A percentile compares a stretch with the other conserved stretches of the same genome.
These are phyloP conservation scores for Plantago major DNA, from an alignment of 257 asterid species.

Conservation along the genomic window DNA sequence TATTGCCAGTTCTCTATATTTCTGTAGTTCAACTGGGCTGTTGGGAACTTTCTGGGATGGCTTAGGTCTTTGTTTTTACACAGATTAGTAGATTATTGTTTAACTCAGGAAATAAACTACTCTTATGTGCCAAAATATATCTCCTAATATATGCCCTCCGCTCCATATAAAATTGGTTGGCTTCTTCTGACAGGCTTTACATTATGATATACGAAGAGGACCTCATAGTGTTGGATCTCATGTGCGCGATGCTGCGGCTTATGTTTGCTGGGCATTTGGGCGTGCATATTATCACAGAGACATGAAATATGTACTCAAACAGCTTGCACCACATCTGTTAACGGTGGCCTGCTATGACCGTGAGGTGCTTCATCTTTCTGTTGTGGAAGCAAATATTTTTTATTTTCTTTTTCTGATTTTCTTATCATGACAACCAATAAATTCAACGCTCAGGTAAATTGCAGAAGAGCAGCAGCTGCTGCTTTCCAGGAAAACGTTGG, in stretches of 20 bases:
- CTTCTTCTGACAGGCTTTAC: conserved; percentile 60
- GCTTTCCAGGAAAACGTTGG: conserved; percentile 99
- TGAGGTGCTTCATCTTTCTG: conserved; percentile 56
- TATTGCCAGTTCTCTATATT: too few relatives aligned
- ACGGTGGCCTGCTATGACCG: conserved; percentile 96
- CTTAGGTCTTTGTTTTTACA: background rate
- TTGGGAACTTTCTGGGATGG: background rate
- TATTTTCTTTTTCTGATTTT: conserved; percentile 17
- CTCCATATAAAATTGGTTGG: background rate
- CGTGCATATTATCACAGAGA: conserved; percentile 83
- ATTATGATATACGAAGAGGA: conserved; percentile 96
- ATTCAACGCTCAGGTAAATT: conserved; percentile 70
- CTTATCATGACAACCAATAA: conserved; percentile 26
- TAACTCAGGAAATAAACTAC: too few relatives aligned
- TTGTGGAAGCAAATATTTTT: conserved; percentile 5
- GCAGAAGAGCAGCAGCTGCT: conserved; percentile 99
- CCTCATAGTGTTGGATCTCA: conserved; percentile 99
- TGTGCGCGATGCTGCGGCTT: conserved; percentile 99
- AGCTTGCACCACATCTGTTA: conserved; percentile 87
- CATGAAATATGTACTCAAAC: conserved; percentile 74
- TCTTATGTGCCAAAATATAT: background rate
- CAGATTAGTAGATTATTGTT: too few relatives aligned
- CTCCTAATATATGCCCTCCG: background rate
- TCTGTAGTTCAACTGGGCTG: too few relatives aligned
- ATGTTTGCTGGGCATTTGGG: conserved; percentile 99